Evolutionary conservation across 768 basidiomycete species (phyloP).

Genomic region (Kwoniella sp.): DNA sequence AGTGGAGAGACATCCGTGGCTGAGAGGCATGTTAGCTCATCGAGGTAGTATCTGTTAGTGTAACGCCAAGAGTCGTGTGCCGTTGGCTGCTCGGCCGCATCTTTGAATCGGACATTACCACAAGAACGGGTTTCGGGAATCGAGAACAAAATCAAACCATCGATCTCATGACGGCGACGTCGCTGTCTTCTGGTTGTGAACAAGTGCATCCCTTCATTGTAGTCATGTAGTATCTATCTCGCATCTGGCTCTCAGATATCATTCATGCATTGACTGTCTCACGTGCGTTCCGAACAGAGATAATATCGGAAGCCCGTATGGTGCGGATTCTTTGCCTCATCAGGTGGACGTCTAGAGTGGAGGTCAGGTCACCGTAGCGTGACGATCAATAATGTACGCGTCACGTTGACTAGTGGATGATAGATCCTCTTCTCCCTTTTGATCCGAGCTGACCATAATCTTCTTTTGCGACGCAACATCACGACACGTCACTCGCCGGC

Average conservation of each 20-base stretch:
- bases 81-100: too few species aligned
- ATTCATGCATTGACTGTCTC: slow-evolving; percentile 4
- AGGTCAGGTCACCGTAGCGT: slow-evolving; percentile 1
- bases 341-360: slow-evolving; percentile 12
- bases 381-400: neutral
- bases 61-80: too few species aligned
- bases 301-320: too few species aligned
- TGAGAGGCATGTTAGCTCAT: slow-evolving; percentile 27
- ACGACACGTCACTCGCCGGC: too few species aligned
- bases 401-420: neutral
- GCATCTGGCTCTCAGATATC: neutral
- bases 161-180: too few species aligned
- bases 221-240: neutral
- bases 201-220: neutral
- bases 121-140: too few species aligned
- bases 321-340: neutral
- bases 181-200: too few species aligned
- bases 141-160: too few species aligned
- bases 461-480: too few species aligned
- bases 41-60: slow-evolving; percentile 28
- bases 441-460: neutral
- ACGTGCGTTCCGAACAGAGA: too few species aligned
- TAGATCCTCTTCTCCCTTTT: neutral
- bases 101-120: too few species aligned
- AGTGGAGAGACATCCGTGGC: slow-evolving; percentile 45